Conservation (phyloP, 1,284 basidiomycete species). For the Flammula alnicola region DNA sequence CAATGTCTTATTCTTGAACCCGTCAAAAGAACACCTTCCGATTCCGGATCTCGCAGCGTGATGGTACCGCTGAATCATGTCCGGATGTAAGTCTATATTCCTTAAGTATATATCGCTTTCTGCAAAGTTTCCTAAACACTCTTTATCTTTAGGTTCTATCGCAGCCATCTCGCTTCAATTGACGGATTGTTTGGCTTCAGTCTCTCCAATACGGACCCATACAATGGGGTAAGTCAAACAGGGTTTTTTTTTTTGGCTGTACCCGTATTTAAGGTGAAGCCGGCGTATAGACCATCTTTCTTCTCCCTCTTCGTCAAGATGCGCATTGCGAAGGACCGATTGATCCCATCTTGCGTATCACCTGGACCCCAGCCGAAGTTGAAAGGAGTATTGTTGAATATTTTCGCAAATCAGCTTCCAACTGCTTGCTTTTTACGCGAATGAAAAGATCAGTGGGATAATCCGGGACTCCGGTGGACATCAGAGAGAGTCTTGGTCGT, state of each 20-base stretch:
- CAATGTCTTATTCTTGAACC: conserved; percentile 48
- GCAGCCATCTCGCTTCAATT: conserved; percentile 43
- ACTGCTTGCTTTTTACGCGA: conserved; percentile 38
- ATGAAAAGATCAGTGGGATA: conserved; percentile 25
- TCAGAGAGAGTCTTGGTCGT: conserved; percentile 17
- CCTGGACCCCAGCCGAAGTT: conserved; percentile 17
- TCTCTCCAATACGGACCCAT: conserved; percentile 27
- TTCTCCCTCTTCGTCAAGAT: conserved; percentile 45
- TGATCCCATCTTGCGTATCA: conserved; percentile 14
- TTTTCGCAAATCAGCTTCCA: conserved; percentile 31
- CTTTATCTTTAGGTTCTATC: conserved; percentile 39
- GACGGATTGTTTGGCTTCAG: conserved; percentile 45
- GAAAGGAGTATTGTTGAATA: conserved; percentile 24
- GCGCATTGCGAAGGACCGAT: conserved; percentile 14
- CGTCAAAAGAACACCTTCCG: conserved; percentile 43
- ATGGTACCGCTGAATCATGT: conserved; percentile 34
- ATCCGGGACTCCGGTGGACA: conserved; percentile 16
- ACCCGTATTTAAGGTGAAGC: no score
- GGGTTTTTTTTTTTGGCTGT: no score
- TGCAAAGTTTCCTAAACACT: background rate
- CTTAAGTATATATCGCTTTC: background rate
- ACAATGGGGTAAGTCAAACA: conserved; percentile 45
- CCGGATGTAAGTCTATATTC: conserved; percentile 29
- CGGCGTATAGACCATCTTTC: conserved; percentile 52
- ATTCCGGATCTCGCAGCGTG: conserved; percentile 31